Evolutionary conservation across 257 asterid species (phyloP).

Genomic region (Solanum paucissectum): DNA sequence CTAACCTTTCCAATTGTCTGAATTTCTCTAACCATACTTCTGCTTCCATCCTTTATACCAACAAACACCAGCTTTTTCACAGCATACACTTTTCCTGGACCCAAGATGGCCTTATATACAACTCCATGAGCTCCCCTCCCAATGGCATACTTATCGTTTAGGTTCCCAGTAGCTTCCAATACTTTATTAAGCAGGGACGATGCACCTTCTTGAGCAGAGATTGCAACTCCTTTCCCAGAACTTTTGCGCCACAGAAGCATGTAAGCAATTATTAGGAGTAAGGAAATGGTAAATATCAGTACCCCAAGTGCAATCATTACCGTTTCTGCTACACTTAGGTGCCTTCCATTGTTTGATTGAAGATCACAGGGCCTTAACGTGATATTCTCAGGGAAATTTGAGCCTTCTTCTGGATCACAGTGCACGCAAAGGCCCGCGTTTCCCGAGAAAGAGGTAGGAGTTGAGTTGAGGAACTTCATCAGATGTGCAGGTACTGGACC

Average conservation of each 20-base stretch:
- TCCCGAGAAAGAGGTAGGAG: constrained; percentile 49
- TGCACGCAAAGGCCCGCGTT: constrained; percentile 46
- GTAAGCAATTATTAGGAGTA: constrained; percentile 25
- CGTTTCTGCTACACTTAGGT: constrained; percentile 17
- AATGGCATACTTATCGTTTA: constrained; percentile 38
- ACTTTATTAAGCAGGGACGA: constrained; percentile 62
- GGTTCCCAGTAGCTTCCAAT: constrained; percentile 56
- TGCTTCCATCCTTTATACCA: constrained; percentile 34
- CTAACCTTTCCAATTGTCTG: constrained; percentile 71
- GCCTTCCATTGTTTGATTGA: constrained; percentile 13
- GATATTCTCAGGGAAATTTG: constrained; percentile 20
- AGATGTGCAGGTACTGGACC: constrained; percentile 50
- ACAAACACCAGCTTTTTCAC: constrained; percentile 46
- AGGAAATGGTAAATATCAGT: constrained; percentile 16
- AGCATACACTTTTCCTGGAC: constrained; percentile 48
- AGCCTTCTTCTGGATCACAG: constrained; percentile 20
- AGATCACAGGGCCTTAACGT: constrained; percentile 26
- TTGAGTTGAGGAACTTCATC: constrained; percentile 21
- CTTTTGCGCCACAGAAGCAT: constrained; percentile 13
- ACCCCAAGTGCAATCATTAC: constrained; percentile 33
- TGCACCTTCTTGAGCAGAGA: constrained; percentile 45
- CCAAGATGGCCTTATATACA: constrained; percentile 55
- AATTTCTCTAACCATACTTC: constrained; percentile 61
- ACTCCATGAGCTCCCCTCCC: constrained; percentile 83
- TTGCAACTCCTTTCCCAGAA: constrained; percentile 3